These are phyloP conservation scores for Dactylella cylindrospora DNA, from an alignment of 2,329 filamentous ascomycete genomes.

Conservation along the genomic window DNA sequence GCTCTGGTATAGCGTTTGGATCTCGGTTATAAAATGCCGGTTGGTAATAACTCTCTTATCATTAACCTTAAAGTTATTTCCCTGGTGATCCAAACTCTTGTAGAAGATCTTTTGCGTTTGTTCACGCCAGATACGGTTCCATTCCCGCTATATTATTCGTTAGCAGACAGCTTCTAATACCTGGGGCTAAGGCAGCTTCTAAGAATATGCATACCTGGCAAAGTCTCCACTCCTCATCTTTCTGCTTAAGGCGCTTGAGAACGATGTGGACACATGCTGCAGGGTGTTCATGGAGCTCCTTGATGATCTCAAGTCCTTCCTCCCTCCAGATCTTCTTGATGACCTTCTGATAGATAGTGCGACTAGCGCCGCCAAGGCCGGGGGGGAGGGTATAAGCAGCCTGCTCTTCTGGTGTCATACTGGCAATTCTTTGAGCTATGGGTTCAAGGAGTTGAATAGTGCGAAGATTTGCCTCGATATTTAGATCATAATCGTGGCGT, in stretches of 20 bases:
- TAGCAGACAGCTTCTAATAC: conserved; percentile 1
- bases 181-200: conserved; percentile 3
- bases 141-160: conserved; percentile 68
- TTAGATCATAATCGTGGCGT: conserved; percentile 96
- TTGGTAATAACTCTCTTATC: conserved; percentile 91
- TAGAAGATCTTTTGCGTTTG: conserved; percentile 95
- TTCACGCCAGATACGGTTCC: conserved; percentile 98
- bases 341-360: conserved; percentile 94
- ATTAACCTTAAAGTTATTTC: conserved; percentile 79
- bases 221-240: conserved; percentile 96
- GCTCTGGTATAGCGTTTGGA: conserved; percentile 62
- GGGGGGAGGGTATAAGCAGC: conserved; percentile 75
- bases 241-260: conserved; percentile 85
- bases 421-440: conserved; percentile 83
- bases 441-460: conserved; percentile 96
- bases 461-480: conserved; percentile 91
- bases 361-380: conserved; percentile 86
- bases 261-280: conserved; percentile 87
- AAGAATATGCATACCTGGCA: conserved; percentile 61
- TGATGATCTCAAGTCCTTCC: conserved; percentile 78
- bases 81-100: conserved; percentile 95
- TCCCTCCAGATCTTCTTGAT: conserved; percentile 95
- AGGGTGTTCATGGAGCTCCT: conserved; percentile 80
- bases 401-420: conserved; percentile 72
- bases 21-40: conserved; percentile 85